phyloP scores from a whole-genome alignment of 2,329 filamentous ascomycete species.

The Fusarium sp. region DNA sequence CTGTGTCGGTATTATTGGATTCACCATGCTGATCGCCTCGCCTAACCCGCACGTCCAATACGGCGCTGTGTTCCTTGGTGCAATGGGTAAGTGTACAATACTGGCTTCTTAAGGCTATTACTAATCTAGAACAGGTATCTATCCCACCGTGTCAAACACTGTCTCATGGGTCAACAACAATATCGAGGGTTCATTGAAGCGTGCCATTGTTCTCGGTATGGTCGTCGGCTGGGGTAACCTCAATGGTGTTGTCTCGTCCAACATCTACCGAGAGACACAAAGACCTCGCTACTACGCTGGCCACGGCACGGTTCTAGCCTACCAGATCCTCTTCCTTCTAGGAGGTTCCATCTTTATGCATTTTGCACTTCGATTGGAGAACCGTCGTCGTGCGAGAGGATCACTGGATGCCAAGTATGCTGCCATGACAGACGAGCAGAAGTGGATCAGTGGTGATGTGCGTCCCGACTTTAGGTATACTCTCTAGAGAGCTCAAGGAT shows the following conservation, averaged over 20 bases:
- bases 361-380: conserved; percentile 66
- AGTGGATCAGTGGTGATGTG: conserved; percentile 68
- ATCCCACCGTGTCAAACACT: conserved; percentile 76
- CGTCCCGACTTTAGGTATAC: conserved; percentile 51
- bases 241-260: conserved; percentile 71
- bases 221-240: conserved; percentile 84
- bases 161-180: conserved; percentile 79
- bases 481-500: conserved; percentile 19
- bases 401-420: conserved; percentile 66
- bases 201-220: conserved; percentile 77
- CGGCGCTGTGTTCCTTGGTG: conserved; percentile 75
- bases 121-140: conserved; percentile 66
- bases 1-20: conserved; percentile 71
- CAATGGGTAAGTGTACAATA: conserved; percentile 45
- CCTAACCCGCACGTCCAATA: conserved; percentile 68
- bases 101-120: fast-evolving
- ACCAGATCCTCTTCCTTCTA: conserved; percentile 71
- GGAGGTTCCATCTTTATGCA: conserved; percentile 73
- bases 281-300: conserved; percentile 55
- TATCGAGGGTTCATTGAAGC: conserved; percentile 67
- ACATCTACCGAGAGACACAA: conserved; percentile 66
- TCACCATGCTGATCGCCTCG: conserved; percentile 71
- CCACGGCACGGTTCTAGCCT: conserved; percentile 71
- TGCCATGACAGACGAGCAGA: conserved; percentile 64
- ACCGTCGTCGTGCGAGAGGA: conserved; percentile 64